phyloP scores from a whole-genome alignment of 331 rosid genomes.

The Quercus lobata region DNA sequence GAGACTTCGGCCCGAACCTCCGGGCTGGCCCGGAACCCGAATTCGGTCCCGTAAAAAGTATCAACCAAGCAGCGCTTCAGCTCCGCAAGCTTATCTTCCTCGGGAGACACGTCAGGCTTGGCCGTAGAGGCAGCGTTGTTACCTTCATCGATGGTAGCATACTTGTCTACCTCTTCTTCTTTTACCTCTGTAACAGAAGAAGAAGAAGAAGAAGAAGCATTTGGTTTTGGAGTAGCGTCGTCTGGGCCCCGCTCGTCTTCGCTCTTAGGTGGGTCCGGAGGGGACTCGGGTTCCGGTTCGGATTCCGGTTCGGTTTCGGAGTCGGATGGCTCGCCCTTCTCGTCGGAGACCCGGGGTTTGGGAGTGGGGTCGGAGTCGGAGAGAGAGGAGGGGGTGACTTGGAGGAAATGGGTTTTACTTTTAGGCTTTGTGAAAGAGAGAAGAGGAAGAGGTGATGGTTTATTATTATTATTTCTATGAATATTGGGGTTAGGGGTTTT shows the following conservation, averaged over 20 bases:
- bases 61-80: constrained; percentile 82
- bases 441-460: neutral
- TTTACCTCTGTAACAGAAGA: neutral
- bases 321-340: constrained; percentile 70
- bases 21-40: constrained; percentile 73
- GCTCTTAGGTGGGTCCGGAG: constrained; percentile 65
- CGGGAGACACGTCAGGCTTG: constrained; percentile 19
- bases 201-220: too few species aligned
- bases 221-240: neutral
- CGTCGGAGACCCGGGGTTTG: constrained; percentile 32
- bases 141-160: constrained; percentile 40
- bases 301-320: constrained; percentile 47
- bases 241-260: constrained; percentile 80
- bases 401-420: constrained; percentile 18
- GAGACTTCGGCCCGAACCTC: constrained; percentile 85
- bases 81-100: constrained; percentile 31
- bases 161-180: neutral
- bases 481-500: constrained; percentile 25
- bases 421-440: constrained; percentile 19
- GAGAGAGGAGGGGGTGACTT: constrained; percentile 13
- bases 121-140: constrained; percentile 20
- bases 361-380: constrained; percentile 16
- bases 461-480: too few species aligned
- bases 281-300: constrained; percentile 33
- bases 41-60: constrained; percentile 70